Evolutionary conservation across 2,329 filamentous ascomycete species (phyloP).

Genomic region (Rosellinia necatrix): DNA sequence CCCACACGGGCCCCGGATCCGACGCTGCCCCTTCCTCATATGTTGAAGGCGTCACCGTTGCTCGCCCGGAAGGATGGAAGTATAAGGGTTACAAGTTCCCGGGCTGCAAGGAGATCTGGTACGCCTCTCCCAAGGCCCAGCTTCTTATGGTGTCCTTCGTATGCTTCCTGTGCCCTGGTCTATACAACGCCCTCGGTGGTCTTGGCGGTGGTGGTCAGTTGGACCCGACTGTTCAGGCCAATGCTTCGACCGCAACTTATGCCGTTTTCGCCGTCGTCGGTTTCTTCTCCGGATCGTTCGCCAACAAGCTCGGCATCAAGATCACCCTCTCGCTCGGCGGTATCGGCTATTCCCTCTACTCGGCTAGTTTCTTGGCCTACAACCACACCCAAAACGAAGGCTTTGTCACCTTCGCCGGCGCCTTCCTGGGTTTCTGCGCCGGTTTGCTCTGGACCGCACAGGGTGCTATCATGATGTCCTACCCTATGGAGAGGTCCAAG

Average conservation of each 20-base stretch:
- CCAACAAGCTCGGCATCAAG: constrained; percentile 75
- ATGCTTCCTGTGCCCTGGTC: constrained; percentile 73
- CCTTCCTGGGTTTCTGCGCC: constrained; percentile 76
- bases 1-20: constrained; percentile 13
- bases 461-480: constrained; percentile 88
- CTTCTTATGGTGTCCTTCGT: constrained; percentile 72
- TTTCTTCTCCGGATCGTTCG: constrained; percentile 75
- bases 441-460: constrained; percentile 83
- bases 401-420: constrained; percentile 78
- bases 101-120: constrained; percentile 61
- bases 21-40: constrained; percentile 26
- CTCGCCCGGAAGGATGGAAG: constrained; percentile 64
- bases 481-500: constrained; percentile 80
- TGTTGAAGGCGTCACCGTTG: constrained; percentile 25
- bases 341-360: constrained; percentile 77
- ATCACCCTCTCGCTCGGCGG: constrained; percentile 72
- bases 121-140: constrained; percentile 74
- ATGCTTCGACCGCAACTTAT: constrained; percentile 58
- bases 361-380: constrained; percentile 71
- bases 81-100: constrained; percentile 66
- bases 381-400: constrained; percentile 69
- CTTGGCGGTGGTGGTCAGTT: constrained; percentile 68
- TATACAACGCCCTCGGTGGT: constrained; percentile 71
- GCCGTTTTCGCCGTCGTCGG: constrained; percentile 62
- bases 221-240: constrained; percentile 60